These are phyloP conservation scores for Ganoderma leucocontextum DNA, from an alignment of 1,284 basidiomycete genomes.

Conservation along the genomic window DNA sequence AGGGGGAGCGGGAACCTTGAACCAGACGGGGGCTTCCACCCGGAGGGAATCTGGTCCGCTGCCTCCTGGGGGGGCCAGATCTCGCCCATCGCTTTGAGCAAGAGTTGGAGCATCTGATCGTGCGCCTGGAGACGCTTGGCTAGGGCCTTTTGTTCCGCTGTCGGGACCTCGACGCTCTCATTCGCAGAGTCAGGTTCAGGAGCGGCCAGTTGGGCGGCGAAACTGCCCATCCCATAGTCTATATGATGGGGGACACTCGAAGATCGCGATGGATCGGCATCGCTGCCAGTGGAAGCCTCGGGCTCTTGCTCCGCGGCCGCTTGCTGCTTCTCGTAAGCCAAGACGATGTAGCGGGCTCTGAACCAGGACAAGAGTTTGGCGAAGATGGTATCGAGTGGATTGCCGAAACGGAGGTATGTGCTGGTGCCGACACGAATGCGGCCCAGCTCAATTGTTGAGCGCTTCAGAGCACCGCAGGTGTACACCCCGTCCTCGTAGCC, in stretches of 20 bases:
- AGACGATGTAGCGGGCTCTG: background rate
- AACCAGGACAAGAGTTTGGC: background rate
- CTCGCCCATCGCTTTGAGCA: background rate
- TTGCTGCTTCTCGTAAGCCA: background rate
- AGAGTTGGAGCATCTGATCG: background rate
- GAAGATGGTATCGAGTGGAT: background rate
- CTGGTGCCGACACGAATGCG: background rate
- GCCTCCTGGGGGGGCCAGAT: background rate
- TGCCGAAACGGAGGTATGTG: background rate
- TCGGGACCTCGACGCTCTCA: background rate
- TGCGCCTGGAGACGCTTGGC: background rate
- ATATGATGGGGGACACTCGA: too few relatives aligned
- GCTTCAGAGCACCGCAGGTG: background rate
- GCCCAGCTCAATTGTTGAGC: background rate
- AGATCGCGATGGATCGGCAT: too few relatives aligned
- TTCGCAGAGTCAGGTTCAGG: too few relatives aligned
- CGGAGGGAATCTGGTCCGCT: background rate
- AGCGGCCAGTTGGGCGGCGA: too few relatives aligned
- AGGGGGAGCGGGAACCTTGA: background rate
- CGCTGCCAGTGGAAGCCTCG: too few relatives aligned
- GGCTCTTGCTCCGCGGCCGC: background rate
- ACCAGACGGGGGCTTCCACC: background rate
- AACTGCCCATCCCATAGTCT: too few relatives aligned
- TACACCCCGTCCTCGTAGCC: background rate
- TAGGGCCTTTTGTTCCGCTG: background rate